Evolutionary conservation across 2,329 filamentous ascomycete genomes (phyloP), one percentile per base, ranked within the genome.

Genomic region (Aspergillus sp.): DNA sequence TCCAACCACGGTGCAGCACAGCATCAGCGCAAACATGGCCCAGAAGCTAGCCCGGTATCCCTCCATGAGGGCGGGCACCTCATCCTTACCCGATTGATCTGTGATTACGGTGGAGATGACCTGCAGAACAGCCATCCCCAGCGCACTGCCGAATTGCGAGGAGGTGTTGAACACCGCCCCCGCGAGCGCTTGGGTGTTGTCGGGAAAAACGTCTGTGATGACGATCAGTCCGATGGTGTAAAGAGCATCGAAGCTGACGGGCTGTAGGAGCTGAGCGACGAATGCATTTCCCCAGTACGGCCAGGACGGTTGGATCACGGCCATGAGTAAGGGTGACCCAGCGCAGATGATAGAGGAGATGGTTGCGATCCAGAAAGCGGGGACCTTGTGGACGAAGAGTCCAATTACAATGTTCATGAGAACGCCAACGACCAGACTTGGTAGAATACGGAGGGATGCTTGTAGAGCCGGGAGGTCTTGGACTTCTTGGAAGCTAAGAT

Each of bases 101-200:
- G 79, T 82, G 1, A 83, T 78, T 3, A 68, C 58, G 1, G 65
- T 65, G 1, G 73, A 71, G 32, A 86, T 80, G 0, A 82, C 78
- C 10, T 81, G 80, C 57, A 81, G 80, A 2, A 83, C 69, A 7
- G 82, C 82, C 3, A 86, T 67, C 0, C 83, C 84, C 1, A 86
- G 74, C 0, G 80, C 78, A 18, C 78, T 80, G 0, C 85, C 85
- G 56, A 87, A 81, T 62, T 87, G 84, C 0, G 79, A 73, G 0
- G 82, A 75, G 0, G 84, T 86, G 61, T 85, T 87, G 69, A 87
- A 88, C 0, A 88, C 85, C 0, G 83, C 85, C 0, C 85, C 86
- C 0, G 84, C 85, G 0, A 88, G 73, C 0, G 82, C 83, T 58
- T 88, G 85, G 1, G 79, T 85, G 9, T 84, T 36, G 11, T 55